Evolutionary conservation across 768 basidiomycete species (phyloP), one percentile per base, ranked within the genome.

Genomic region (Boletus rubescentipes): DNA sequence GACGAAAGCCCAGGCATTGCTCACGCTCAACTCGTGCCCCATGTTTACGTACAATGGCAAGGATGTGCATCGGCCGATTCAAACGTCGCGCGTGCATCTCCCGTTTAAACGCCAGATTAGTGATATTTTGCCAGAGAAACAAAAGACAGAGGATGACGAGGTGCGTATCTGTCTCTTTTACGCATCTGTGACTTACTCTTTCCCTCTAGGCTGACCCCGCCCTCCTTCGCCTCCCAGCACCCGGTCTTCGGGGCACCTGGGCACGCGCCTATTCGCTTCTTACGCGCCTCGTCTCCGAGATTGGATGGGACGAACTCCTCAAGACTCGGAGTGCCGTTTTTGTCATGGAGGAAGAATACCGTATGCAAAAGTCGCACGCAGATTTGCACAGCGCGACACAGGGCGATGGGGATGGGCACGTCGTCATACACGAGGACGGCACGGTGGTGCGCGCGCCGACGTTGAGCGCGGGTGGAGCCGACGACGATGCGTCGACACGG

Each of bases 1-100:
- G 39, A 47, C 21, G 26, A 29, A 12, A 12, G 1, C 14, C 9
- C 43, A 9, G 78, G 93, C 94, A 0, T 76, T 98, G 14, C 77
- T 98, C 38, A 97, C 96, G 1, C 83, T 98, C 45, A 98, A 98
- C 67, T 98, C 95, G n/a, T 98, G 97, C 74, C 95, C 96, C 3
- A 98, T 99, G 97, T 99, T 99, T 74, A 98, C 97, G 9, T 98
- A 91, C 75, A 97, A 97, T 65, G 96, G 97, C 40, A 86, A 95
- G 20, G 97, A 99, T 69, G 78, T 87, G 3, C 97, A 99, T 67
- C 83, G 94, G 4, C 84, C 81, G 68, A 83, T 98, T 10, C 77
- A 88, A 2, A 85, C 94, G 16, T 76, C 87, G 2, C 84, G 86
- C 55, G 80, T 94, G 7, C 92, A 95, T 69, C 77, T 97, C 1